A percentile compares a stretch with the other conserved stretches of the same genome.
phyloP scores from a whole-genome alignment of 1,284 basidiomycete genomes.

The Irpex rosettiformis region DNA sequence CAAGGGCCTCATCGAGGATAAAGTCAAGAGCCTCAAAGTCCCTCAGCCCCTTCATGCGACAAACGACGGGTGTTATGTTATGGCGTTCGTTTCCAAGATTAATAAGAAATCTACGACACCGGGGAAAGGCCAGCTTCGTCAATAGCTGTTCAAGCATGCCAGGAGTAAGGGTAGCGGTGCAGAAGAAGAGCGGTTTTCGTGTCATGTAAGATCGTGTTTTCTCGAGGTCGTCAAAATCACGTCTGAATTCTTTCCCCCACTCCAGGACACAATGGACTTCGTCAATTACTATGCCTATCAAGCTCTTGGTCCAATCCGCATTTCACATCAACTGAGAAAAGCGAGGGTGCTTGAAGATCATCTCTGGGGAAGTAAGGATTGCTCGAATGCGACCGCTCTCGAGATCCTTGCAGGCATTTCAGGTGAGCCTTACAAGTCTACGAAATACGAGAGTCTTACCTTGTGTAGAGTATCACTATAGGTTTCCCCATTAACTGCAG shows the following conservation, averaged over 20 bases:
- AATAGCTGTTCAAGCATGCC: constrained; percentile 10
- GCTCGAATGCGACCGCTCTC: background rate
- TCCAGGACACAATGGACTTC: constrained; percentile 30
- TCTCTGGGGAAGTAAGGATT: background rate
- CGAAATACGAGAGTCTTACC: background rate
- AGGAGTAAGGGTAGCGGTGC: constrained; percentile 19
- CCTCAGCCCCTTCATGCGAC: background rate
- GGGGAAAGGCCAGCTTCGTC: constrained; percentile 5
- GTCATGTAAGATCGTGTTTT: constrained; percentile 17
- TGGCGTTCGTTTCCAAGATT: constrained; percentile 22
- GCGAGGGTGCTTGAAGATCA: background rate
- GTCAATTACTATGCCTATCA: constrained; percentile 32
- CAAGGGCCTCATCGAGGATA: constrained; percentile 2
- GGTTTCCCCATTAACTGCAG: background rate
- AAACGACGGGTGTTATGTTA: constrained; percentile 17
- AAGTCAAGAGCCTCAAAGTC: constrained; percentile 11
- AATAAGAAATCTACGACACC: constrained; percentile 2
- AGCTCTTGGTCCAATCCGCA: constrained; percentile 19
- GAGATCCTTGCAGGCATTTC: too few relatives aligned
- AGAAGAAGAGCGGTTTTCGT: constrained; percentile 13
- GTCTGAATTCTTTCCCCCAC: constrained; percentile 25
- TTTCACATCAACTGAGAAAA: constrained; percentile 24
- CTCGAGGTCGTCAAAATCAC: constrained; percentile 15
- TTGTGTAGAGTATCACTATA: background rate
- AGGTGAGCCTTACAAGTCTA: background rate